Base-by-base conservation (phyloP, 140 eudicot genomes). In the Flaveria floridana region DNA sequence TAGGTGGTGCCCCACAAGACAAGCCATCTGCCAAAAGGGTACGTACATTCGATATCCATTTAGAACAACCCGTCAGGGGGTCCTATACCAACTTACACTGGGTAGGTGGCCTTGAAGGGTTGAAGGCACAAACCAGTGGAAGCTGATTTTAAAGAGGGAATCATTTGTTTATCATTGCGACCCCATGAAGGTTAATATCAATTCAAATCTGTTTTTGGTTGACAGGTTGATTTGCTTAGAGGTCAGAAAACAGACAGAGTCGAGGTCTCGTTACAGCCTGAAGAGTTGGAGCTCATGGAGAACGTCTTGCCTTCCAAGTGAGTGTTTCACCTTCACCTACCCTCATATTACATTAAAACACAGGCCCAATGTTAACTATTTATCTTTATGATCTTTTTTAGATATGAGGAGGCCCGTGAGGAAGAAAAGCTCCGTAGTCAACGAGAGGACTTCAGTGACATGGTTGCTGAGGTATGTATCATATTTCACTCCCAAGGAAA, bases 401-500 rank as follows among this genome's bases (percentile, higher is more conserved):
- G 99, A 77, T 95, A 95, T 2, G 99, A 91, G 87, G 97, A 95
- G 78, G 99, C 97, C 52, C 88, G 96, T 20, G 96, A 94, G 84
- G 99, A 90, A 82, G 99, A 94, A 83, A 94, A 87, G 73, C 77
- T 81, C 71, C 97, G 88, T 65, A 94, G 86, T 61, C 90, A 94
- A 81, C 79, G 82, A 7, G 97, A 94, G 79, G 95, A 90, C 78
- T 94, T 94, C 80, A 95, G 99, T 71, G 99, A 95, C 78, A 91
- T 95, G 99, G 99, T 95, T 77, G 97, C 96, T 1, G 97, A 91
- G 96, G 97, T 91, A 63, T 7, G 78, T 65, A 7, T 25, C 16
- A 15, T 21, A 55, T 19, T 37, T 65, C 0, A 34, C 1, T 34
- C 1, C 41, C 2, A 6, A 37, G 7, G 2, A 28, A 65, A 34